A percentile compares a stretch with the other conserved stretches of the same genome.
Evolutionary conservation across 2,329 filamentous ascomycete genomes (phyloP).

Genomic region (Fusarium palustre): DNA sequence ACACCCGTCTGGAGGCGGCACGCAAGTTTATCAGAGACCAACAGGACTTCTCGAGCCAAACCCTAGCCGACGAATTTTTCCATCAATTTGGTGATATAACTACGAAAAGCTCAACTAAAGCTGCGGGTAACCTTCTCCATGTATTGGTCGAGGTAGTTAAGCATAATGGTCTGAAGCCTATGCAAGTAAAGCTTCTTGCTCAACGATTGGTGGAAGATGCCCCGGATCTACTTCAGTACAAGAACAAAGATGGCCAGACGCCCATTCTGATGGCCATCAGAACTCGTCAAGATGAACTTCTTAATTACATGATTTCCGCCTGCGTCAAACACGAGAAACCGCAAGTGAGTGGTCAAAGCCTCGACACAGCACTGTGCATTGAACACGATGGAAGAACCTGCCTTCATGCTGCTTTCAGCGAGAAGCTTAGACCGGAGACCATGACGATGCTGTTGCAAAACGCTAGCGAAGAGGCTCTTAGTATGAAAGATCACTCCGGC

Average conservation of each 20-base stretch:
- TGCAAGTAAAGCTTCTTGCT: background rate
- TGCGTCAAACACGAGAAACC: background rate
- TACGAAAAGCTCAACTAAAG: background rate
- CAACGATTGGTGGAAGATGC: background rate
- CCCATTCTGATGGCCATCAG: background rate
- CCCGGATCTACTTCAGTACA: background rate
- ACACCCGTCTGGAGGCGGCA: background rate
- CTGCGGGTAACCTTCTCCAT: background rate
- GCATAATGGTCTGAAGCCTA: background rate
- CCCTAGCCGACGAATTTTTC: background rate
- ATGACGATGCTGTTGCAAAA: background rate
- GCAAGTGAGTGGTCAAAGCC: background rate
- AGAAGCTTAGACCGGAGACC: background rate
- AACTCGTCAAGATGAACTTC: background rate
- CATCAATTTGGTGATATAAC: background rate
- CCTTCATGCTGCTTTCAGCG: background rate
- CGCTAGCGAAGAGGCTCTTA: background rate
- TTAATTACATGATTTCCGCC: background rate
- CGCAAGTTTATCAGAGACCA: background rate
- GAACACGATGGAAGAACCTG: background rate
- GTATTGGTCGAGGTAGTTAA: background rate
- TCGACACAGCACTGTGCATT: background rate
- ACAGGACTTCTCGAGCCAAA: background rate
- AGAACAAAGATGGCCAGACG: background rate
- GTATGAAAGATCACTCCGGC: background rate